phyloP scores from a whole-genome alignment of 495 filamentous ascomycete species.

The Chlorociboria aeruginascens region DNA sequence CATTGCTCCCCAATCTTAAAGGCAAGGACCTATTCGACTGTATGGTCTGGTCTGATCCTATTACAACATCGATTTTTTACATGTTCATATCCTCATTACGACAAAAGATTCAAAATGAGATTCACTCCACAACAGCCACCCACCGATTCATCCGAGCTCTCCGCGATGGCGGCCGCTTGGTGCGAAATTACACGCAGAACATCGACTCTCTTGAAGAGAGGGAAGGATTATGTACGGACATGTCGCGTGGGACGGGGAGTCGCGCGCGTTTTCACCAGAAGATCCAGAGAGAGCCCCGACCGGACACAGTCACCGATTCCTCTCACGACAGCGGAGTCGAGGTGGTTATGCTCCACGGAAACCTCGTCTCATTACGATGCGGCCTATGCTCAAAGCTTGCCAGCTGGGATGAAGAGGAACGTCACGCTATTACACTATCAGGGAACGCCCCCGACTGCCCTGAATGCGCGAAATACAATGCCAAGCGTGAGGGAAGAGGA shows the following conservation, averaged over 20 bases:
- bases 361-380: slow-evolving; percentile 46
- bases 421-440: slow-evolving; percentile 33
- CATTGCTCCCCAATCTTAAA: slow-evolving; percentile 42
- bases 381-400: slow-evolving; percentile 46
- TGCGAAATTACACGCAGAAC: slow-evolving; percentile 60
- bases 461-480: slow-evolving; percentile 42
- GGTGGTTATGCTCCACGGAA: slow-evolving; percentile 56
- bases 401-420: slow-evolving; percentile 44
- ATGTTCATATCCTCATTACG: slow-evolving; percentile 52
- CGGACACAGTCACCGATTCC: slow-evolving; percentile 8
- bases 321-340: slow-evolving; percentile 31
- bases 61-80: slow-evolving; percentile 53
- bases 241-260: slow-evolving; percentile 44
- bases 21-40: slow-evolving; percentile 56
- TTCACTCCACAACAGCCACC: slow-evolving; percentile 42
- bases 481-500: slow-evolving; percentile 43
- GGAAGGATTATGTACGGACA: slow-evolving; percentile 42
- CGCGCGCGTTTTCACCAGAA: slow-evolving; percentile 30
- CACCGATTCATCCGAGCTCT: slow-evolving; percentile 53
- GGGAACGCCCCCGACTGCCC: slow-evolving; percentile 53
- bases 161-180: slow-evolving; percentile 47
- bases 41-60: slow-evolving; percentile 50
- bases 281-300: slow-evolving; percentile 8
- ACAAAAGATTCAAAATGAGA: slow-evolving; percentile 36
- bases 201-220: slow-evolving; percentile 59